phyloP scores from a whole-genome alignment of 2,329 filamentous ascomycete species.

The Fusarium transvaalense region DNA sequence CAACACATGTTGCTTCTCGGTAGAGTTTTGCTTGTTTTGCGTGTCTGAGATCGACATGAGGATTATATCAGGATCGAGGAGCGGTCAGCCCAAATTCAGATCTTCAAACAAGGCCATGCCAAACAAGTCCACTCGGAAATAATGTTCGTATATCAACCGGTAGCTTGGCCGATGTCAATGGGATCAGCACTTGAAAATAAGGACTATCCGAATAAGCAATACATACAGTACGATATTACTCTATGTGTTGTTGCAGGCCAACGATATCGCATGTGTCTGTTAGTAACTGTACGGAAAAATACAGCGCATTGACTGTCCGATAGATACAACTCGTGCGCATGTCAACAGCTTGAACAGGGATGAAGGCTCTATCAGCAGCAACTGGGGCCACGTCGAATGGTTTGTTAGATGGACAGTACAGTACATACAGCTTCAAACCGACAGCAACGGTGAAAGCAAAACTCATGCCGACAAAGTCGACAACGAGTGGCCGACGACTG shows the following conservation, averaged over 20 bases:
- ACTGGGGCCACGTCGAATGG: conserved; percentile 44
- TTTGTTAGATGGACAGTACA: conserved; percentile 30
- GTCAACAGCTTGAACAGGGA: conserved; percentile 24
- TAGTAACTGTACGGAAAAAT: conserved; percentile 11
- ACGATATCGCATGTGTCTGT: conserved; percentile 14
- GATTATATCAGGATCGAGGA: conserved; percentile 24
- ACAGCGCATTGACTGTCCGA: conserved; percentile 16
- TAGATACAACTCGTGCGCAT: conserved; percentile 30
- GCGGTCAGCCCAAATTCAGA: conserved; percentile 39
- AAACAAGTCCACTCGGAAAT: conserved; percentile 2
- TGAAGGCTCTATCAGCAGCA: conserved; percentile 37
- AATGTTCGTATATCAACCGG: conserved; percentile 5
- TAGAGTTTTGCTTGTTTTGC: conserved; percentile 25
- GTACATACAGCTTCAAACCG: conserved; percentile 47
- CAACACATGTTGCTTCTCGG: conserved; percentile 18
- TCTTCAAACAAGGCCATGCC: conserved; percentile 19
- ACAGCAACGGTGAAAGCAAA: conserved; percentile 46
- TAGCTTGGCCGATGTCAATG: conserved; percentile 12
- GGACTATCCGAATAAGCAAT: conserved; percentile 7
- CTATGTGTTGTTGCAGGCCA: conserved; percentile 7
- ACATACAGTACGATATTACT: conserved; percentile 2
- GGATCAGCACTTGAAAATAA: conserved; percentile 26
- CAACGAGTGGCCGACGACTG: conserved; percentile 42
- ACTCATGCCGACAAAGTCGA: conserved; percentile 40
- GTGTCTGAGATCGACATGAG: conserved; percentile 40